Evolutionary conservation across 108 stramenopile genomes (phyloP).

Genomic region (Heterococcus sp.): DNA sequence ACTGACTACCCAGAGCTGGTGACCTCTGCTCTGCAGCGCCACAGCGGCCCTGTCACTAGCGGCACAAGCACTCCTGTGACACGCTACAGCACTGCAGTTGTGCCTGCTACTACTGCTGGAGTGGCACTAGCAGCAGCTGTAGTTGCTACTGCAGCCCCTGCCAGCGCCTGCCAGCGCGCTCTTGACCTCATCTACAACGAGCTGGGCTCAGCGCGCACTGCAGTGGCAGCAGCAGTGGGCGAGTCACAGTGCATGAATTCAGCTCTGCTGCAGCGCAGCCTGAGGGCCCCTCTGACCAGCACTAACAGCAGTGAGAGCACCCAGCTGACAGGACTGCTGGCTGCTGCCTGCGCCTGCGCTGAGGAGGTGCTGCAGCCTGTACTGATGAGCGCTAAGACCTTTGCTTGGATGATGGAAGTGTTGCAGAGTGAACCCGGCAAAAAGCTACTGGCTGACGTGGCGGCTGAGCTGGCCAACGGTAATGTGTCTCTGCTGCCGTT

Average conservation of each 20-base stretch:
- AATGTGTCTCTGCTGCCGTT: not conserved
- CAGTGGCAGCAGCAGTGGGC: not conserved
- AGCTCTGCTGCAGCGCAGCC: conserved; percentile 6
- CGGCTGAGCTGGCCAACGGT: not conserved
- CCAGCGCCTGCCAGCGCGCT: not conserved
- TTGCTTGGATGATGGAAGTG: conserved; percentile 18
- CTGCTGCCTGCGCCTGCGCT: conserved; percentile 8
- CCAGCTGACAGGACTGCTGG: not conserved
- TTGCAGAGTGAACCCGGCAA: conserved; percentile 3
- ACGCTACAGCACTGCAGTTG: not conserved
- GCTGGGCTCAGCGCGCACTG: conserved; percentile 3
- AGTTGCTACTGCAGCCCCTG: conserved; percentile 2
- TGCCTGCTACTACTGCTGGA: conserved; percentile 5
- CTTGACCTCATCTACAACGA: conserved; percentile 16
- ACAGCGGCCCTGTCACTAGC: not conserved
- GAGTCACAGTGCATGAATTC: not conserved
- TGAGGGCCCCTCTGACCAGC: not conserved
- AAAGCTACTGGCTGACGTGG: not conserved
- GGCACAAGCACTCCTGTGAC: not conserved
- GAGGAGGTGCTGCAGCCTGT: conserved; percentile 13
- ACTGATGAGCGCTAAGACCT: conserved; percentile 15
- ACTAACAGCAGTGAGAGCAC: not conserved
- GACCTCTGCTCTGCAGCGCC: not conserved
- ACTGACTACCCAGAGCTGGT: conserved; percentile 28
- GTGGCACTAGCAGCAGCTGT: conserved; percentile 6